A percentile compares a stretch with the other conserved stretches of the same genome.
phyloP scores from a whole-genome alignment of 2,329 filamentous ascomycete genomes.

The Trichoderma asperellum region DNA sequence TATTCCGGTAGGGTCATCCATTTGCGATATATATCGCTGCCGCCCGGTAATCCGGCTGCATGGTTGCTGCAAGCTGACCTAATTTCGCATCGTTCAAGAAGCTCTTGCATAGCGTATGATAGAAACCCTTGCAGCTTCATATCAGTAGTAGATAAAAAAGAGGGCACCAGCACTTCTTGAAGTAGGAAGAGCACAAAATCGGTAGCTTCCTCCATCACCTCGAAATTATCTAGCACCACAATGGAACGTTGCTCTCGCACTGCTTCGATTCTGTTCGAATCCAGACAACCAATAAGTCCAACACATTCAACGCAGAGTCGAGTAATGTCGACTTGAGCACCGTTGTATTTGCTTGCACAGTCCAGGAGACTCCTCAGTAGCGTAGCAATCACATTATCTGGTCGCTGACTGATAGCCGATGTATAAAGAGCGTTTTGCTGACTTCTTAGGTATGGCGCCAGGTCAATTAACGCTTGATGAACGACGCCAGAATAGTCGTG shows the following conservation, averaged over 20 bases:
- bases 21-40: slow-evolving; percentile 67
- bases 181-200: slow-evolving; percentile 86
- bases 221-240: slow-evolving; percentile 85
- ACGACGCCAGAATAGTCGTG: slow-evolving; percentile 90
- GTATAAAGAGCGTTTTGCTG: slow-evolving; percentile 81
- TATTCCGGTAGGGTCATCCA: slow-evolving; percentile 79
- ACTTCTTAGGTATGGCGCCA: slow-evolving; percentile 70
- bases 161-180: slow-evolving; percentile 84
- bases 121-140: slow-evolving; percentile 87
- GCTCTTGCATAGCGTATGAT: slow-evolving; percentile 91
- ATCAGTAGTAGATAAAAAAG: slow-evolving; percentile 89
- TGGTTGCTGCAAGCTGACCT: slow-evolving; percentile 56
- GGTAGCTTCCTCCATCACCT: slow-evolving; percentile 73
- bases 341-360: slow-evolving; percentile 79
- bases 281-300: slow-evolving; percentile 87
- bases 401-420: slow-evolving; percentile 80
- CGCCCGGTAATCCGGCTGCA: slow-evolving; percentile 48
- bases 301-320: slow-evolving; percentile 79
- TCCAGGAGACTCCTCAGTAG: slow-evolving; percentile 82
- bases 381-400: slow-evolving; percentile 71
- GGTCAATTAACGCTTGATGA: slow-evolving; percentile 76
- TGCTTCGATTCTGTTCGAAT: slow-evolving; percentile 85
- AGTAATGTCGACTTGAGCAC: slow-evolving; percentile 67
- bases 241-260: slow-evolving; percentile 80
- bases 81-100: slow-evolving; percentile 78